These are phyloP conservation scores for Botrytis sinoallii DNA, from an alignment of 2,329 filamentous ascomycete genomes.

Conservation along the genomic window DNA sequence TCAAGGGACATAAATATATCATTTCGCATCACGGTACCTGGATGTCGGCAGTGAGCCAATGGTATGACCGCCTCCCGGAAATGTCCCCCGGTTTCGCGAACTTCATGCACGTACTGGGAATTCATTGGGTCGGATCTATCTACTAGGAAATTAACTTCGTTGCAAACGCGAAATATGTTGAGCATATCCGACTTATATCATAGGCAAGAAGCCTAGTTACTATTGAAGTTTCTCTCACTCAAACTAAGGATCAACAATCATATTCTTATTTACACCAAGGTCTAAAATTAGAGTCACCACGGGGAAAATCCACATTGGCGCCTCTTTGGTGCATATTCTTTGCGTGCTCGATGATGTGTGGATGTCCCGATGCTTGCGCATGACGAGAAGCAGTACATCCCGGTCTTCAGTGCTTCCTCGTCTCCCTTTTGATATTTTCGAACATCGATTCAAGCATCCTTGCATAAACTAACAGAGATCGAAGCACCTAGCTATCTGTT, in stretches of 20 bases:
- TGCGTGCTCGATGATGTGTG: not conserved
- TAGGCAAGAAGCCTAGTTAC: not conserved
- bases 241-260: not conserved
- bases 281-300: no score
- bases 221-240: not conserved
- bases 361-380: not conserved
- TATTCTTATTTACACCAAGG: not conserved
- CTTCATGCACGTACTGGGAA: not conserved
- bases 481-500: not conserved
- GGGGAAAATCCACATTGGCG: not conserved
- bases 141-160: not conserved
- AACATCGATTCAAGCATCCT: not conserved
- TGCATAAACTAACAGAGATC: not conserved
- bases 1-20: not conserved
- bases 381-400: not conserved
- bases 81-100: not conserved
- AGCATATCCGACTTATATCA: not conserved
- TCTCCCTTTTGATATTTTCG: not conserved
- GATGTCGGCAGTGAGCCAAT: not conserved
- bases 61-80: not conserved
- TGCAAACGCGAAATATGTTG: not conserved
- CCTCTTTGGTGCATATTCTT: not conserved
- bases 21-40: conserved; percentile 1
- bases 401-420: not conserved
- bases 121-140: not conserved